These are phyloP conservation scores for Acer saccharum DNA, from an alignment of 345 rosid genomes.

Conservation along the genomic window DNA sequence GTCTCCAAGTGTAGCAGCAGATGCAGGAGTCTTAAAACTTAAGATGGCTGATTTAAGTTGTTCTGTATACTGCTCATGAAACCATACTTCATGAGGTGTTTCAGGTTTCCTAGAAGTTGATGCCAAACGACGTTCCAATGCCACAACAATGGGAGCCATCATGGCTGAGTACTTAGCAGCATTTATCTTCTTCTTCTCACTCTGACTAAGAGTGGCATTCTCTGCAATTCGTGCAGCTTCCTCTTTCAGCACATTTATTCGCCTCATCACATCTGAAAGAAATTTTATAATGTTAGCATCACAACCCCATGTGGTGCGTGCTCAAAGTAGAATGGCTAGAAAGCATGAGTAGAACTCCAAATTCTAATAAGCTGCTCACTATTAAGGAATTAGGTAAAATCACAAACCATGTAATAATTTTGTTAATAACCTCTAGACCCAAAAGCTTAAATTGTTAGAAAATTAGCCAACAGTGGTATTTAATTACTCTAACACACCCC, in stretches of 20 bases:
- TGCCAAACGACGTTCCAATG: conserved; percentile 88
- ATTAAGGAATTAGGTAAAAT: not conserved
- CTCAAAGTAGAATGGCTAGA: not conserved
- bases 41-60: conserved; percentile 65
- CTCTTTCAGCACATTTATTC: conserved; percentile 79
- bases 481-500: not conserved
- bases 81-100: conserved; percentile 92
- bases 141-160: conserved; percentile 92
- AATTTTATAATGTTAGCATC: conserved; percentile 19
- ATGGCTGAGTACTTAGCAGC: conserved; percentile 91
- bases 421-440: not conserved
- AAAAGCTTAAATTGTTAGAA: not conserved
- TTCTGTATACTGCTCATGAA: conserved; percentile 68
- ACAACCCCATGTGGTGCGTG: not conserved
- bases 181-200: conserved; percentile 84
- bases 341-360: conserved; percentile 1
- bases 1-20: conserved; percentile 72
- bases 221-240: conserved; percentile 87
- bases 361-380: not conserved
- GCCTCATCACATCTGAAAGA: conserved; percentile 81
- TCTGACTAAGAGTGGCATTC: conserved; percentile 81
- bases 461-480: not conserved
- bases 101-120: conserved; percentile 87
- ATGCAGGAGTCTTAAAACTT: conserved; percentile 76
- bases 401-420: not conserved